phyloP scores from a whole-genome alignment of 805 yeast genomes.

The Nematodospora valgi region DNA sequence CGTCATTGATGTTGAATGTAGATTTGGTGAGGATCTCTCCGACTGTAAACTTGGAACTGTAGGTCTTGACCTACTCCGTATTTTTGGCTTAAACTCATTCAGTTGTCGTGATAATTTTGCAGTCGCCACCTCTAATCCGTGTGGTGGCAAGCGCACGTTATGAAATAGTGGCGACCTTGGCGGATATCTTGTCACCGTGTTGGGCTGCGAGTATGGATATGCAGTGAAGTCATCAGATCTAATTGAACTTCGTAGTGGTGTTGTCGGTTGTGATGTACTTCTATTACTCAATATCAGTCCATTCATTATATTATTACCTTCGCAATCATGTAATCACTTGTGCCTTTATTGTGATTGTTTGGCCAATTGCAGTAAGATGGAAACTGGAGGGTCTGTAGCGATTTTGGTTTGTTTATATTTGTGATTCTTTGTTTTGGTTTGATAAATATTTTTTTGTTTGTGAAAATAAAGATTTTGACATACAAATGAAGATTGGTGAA shows the following conservation, averaged over 20 bases:
- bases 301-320: no score
- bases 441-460: background rate
- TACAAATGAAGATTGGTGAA: background rate
- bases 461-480: background rate
- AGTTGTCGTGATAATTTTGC: conserved; percentile 4
- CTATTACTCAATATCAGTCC: background rate
- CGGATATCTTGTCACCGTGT: background rate
- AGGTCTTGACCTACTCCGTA: background rate
- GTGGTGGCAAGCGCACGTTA: conserved; percentile 12
- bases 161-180: background rate
- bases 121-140: conserved; percentile 9
- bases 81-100: no score
- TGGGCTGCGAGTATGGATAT: conserved; percentile 1
- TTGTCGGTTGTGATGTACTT: conserved; percentile 8
- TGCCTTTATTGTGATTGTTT: no score
- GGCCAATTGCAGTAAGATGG: no score
- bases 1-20: background rate
- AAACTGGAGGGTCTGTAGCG: background rate
- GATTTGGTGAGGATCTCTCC: background rate
- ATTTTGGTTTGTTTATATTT: background rate
- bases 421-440: background rate
- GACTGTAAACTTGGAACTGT: background rate
- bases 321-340: no score
- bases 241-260: conserved; percentile 3
- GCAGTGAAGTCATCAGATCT: no score